phyloP scores from a whole-genome alignment of 768 basidiomycete genomes.

The Exsudoporus frostii region DNA sequence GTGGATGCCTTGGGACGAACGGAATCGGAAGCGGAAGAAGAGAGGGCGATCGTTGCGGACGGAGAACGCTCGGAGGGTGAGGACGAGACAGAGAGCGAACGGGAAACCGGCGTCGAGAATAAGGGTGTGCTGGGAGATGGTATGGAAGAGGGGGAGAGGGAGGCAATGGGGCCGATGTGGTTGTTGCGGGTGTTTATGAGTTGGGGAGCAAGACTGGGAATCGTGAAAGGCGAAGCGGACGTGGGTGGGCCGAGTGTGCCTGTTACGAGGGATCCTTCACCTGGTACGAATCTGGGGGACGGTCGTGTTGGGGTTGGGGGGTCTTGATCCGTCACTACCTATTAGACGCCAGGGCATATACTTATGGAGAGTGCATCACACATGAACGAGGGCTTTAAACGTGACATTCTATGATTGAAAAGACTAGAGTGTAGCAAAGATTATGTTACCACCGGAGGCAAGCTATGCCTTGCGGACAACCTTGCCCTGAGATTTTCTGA shows the following conservation, averaged over 20 bases:
- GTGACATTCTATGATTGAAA: conserved; percentile 14
- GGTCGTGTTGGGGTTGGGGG: conserved; percentile 2
- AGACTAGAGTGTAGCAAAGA: conserved; percentile 1
- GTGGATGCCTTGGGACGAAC: conserved; percentile 71
- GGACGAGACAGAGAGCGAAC: conserved; percentile 30
- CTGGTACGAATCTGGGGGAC: conserved; percentile 5
- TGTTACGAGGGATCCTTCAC: conserved; percentile 17
- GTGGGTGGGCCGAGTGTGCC: conserved; percentile 14
- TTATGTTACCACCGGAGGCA: background rate
- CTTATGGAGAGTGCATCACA: conserved; percentile 12
- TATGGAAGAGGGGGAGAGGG: conserved; percentile 42
- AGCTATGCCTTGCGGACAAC: conserved; percentile 33
- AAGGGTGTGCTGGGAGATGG: conserved; percentile 12
- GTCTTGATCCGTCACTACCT: conserved; percentile 17
- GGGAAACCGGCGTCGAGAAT: conserved; percentile 23
- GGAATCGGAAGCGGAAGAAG: conserved; percentile 76
- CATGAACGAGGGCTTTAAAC: conserved; percentile 2
- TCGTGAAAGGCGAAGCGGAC: conserved; percentile 26
- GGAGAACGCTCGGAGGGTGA: conserved; percentile 31
- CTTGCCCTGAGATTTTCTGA: conserved; percentile 72
- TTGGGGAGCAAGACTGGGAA: conserved; percentile 67
- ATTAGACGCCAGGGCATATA: background rate
- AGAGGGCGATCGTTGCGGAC: conserved; percentile 36
- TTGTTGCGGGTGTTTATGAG: conserved; percentile 71
- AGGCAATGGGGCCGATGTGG: conserved; percentile 74